Evolutionary conservation across 2,329 filamentous ascomycete genomes (phyloP).

Genomic region (Sphaceloma murrayae): DNA sequence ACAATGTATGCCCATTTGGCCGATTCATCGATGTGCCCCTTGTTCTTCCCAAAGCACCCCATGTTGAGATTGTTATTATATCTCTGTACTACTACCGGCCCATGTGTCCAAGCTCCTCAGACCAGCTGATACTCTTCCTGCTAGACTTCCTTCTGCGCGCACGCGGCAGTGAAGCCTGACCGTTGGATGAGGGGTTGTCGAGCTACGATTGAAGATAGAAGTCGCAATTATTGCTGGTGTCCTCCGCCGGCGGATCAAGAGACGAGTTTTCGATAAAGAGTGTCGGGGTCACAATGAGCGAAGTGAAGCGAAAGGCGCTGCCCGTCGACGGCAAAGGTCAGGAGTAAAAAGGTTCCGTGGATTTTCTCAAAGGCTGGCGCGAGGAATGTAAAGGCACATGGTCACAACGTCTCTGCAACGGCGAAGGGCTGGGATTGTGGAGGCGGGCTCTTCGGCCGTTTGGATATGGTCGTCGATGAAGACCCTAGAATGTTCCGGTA

Average conservation of each 20-base stretch:
- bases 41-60: conserved; percentile 29
- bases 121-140: conserved; percentile 1
- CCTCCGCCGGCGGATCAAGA: background rate
- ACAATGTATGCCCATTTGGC: conserved; percentile 85
- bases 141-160: no score
- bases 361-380: conserved; percentile 12
- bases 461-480: conserved; percentile 7
- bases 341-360: conserved; percentile 3
- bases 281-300: background rate
- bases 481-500: no score
- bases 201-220: no score
- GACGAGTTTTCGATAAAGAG: conserved; percentile 3
- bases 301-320: conserved; percentile 13
- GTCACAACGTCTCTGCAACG: conserved; percentile 10
- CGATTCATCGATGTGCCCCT: conserved; percentile 34
- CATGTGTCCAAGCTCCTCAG: background rate
- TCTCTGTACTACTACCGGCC: conserved; percentile 1
- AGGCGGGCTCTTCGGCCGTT: background rate
- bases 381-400: conserved; percentile 13
- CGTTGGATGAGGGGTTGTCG: no score
- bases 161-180: no score
- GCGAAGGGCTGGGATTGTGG: conserved; percentile 8
- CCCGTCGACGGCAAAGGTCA: background rate
- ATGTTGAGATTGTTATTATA: conserved; percentile 21
- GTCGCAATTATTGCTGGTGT: no score